A percentile compares a stretch with the other conserved stretches of the same genome.
phyloP scores from a whole-genome alignment of 2,329 filamentous ascomycete species.

The Lachnellula suecica region DNA sequence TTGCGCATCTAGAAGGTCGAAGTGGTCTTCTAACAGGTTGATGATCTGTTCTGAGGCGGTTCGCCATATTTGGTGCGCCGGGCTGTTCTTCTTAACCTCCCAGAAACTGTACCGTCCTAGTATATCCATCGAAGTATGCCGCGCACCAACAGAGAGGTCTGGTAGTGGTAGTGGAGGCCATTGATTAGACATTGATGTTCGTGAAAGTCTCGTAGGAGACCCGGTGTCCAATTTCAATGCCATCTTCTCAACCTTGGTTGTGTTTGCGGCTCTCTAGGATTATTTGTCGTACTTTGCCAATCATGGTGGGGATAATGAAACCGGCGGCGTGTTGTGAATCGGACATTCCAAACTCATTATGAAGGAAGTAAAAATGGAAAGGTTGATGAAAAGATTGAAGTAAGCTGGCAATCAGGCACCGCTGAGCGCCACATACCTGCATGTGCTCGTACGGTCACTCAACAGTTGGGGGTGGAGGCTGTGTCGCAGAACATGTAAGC shows the following conservation, averaged over 20 bases:
- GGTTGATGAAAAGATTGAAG: neutral
- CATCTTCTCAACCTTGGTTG: neutral
- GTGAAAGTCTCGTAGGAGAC: neutral
- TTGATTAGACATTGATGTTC: neutral
- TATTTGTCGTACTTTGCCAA: neutral
- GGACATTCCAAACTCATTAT: neutral
- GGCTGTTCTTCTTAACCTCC: conserved; percentile 18
- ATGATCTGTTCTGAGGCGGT: conserved; percentile 7
- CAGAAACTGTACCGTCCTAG: conserved; percentile 14
- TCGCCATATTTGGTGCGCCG: conserved; percentile 17
- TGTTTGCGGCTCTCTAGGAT: neutral
- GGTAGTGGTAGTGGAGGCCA: conserved; percentile 55
- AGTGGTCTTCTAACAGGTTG: conserved; percentile 11
- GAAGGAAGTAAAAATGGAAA: neutral
- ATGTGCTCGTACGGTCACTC: neutral
- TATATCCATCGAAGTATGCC: conserved; percentile 5
- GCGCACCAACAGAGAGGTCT: conserved; percentile 13
- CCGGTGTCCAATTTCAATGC: neutral
- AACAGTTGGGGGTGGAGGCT: neutral
- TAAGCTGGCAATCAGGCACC: neutral
- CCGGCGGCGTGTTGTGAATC: neutral
- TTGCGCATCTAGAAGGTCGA: conserved; percentile 9
- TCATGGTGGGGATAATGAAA: neutral
- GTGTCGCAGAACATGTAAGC: no score
- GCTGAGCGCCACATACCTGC: neutral